A percentile compares a stretch with the other conserved stretches of the same genome.
phyloP scores from a whole-genome alignment of 106 monocot species.

The Vanilla planifolia region DNA sequence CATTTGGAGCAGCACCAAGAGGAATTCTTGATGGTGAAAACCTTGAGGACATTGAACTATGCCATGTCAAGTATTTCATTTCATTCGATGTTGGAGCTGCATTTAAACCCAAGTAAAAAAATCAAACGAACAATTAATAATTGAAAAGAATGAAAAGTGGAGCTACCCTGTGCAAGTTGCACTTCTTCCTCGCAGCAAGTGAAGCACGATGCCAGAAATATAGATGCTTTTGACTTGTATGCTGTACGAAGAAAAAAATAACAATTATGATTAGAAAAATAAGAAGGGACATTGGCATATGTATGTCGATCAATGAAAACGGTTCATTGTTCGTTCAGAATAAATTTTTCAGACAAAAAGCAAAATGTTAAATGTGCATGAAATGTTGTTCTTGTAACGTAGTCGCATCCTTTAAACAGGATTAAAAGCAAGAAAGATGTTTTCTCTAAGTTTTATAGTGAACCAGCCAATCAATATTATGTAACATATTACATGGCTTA shows the following conservation, averaged over 20 bases:
- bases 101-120: constrained; percentile 6
- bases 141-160: neutral
- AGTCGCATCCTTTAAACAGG: too few species aligned
- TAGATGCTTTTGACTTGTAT: constrained; percentile 33
- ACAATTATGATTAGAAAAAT: neutral
- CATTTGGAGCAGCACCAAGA: constrained; percentile 34
- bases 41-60: constrained; percentile 70
- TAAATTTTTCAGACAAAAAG: too few species aligned
- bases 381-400: too few species aligned
- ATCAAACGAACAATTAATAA: neutral
- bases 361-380: too few species aligned
- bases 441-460: too few species aligned
- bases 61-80: constrained; percentile 75
- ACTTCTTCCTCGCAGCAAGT: constrained; percentile 46
- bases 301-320: too few species aligned
- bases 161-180: constrained; percentile 41
- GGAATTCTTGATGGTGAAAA: constrained; percentile 72
- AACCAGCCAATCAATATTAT: neutral
- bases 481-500: neutral
- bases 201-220: constrained; percentile 37
- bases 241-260: constrained; percentile 33
- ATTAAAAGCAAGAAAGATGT: too few species aligned
- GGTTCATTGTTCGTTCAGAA: too few species aligned
- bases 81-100: constrained; percentile 60
- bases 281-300: too few species aligned